A percentile compares a stretch with the other conserved stretches of the same genome.
Evolutionary conservation across 163 green algal species (phyloP).

Genomic region (Chlorella variabilis): DNA sequence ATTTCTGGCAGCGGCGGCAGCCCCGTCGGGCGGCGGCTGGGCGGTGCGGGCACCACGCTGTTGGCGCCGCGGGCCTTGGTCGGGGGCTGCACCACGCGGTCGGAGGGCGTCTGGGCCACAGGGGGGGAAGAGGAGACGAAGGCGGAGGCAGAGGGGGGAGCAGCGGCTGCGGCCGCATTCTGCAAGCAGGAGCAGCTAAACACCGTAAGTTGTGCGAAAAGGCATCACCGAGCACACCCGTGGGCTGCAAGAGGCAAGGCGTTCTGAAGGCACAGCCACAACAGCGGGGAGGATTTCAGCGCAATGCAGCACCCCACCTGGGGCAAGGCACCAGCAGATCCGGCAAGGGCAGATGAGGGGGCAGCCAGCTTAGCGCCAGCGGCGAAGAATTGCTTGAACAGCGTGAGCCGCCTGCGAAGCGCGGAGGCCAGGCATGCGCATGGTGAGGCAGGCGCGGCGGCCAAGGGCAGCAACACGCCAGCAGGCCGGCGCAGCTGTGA

Average conservation of each 20-base stretch:
- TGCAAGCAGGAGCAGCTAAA: no score
- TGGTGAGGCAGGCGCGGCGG: no score
- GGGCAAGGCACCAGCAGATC: no score
- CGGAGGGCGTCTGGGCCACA: neutral
- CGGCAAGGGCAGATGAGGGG: neutral
- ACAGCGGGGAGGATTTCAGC: no score
- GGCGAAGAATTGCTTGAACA: constrained; percentile 5
- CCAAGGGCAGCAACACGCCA: no score
- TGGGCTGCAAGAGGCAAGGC: no score
- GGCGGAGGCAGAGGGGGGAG: neutral
- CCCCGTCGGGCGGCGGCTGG: no score
- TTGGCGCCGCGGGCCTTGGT: constrained; percentile 9
- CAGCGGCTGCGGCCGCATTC: neutral
- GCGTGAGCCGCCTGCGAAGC: neutral
- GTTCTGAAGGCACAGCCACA: no score
- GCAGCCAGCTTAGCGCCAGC: neutral
- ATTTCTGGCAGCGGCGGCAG: neutral
- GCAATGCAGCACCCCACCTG: neutral
- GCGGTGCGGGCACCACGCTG: neutral
- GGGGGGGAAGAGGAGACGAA: neutral
- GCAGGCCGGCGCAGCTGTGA: no score
- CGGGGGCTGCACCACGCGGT: neutral
- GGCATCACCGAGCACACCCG: no score
- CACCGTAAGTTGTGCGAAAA: no score
- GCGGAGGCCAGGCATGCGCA: no score